Evolutionary conservation across 768 basidiomycete species (phyloP).

Genomic region (Russula earlei): DNA sequence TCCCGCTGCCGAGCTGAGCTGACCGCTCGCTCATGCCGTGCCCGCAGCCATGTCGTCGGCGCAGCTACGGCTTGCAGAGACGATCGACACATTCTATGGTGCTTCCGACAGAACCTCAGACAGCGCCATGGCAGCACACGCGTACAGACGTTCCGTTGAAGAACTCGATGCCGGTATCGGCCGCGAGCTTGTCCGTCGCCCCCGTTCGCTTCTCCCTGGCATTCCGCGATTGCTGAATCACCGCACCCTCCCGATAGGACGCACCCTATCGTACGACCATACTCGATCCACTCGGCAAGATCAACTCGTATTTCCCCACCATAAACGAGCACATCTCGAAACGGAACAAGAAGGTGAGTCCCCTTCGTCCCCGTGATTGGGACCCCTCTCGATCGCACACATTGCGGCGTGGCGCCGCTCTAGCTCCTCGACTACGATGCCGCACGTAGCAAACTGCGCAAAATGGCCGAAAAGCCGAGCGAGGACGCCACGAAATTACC

Average conservation of each 20-base stretch:
- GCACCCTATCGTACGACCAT: constrained; percentile 90
- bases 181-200: constrained; percentile 66
- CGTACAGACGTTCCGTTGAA: constrained; percentile 91
- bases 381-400: constrained; percentile 13
- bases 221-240: background rate
- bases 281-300: constrained; percentile 91
- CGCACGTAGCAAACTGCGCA: constrained; percentile 81
- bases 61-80: constrained; percentile 89
- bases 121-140: constrained; percentile 93
- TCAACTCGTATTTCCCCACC: constrained; percentile 90
- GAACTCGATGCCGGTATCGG: constrained; percentile 82
- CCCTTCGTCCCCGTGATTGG: background rate
- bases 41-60: constrained; percentile 80
- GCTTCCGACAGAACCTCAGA: constrained; percentile 77
- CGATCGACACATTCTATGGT: constrained; percentile 86
- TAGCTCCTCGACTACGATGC: constrained; percentile 95
- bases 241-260: constrained; percentile 44
- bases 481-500: constrained; percentile 91
- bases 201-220: background rate
- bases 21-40: background rate
- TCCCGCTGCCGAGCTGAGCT: background rate
- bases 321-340: constrained; percentile 92
- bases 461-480: constrained; percentile 82
- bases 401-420: background rate
- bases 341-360: constrained; percentile 88